Conservation (phyloP, 345 rosid species). For the Pistacia vera region DNA sequence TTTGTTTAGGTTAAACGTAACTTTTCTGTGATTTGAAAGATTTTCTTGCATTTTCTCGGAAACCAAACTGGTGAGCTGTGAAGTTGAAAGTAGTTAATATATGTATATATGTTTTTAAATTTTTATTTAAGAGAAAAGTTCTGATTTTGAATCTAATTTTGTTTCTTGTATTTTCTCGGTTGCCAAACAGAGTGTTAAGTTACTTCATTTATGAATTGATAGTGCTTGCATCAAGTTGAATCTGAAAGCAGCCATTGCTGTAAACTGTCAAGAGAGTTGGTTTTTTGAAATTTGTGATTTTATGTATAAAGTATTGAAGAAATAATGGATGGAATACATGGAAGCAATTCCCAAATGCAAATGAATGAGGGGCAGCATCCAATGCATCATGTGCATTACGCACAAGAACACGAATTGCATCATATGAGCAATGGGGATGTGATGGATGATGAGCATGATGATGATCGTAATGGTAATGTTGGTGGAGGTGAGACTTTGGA, state of each 20-base stretch:
- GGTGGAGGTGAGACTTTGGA: slow-evolving; percentile 36
- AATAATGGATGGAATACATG: slow-evolving; percentile 50
- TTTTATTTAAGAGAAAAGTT: neutral
- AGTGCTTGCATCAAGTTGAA: neutral
- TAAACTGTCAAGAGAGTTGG: neutral
- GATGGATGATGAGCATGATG: slow-evolving; percentile 44
- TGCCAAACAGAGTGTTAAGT: neutral
- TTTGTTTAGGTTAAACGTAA: too few species aligned
- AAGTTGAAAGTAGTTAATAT: neutral
- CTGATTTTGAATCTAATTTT: neutral
- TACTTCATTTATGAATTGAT: neutral
- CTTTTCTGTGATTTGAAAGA: neutral
- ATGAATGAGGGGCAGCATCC: slow-evolving; percentile 44
- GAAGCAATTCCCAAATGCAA: slow-evolving; percentile 42
- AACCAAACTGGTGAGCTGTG: neutral
- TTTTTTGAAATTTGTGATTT: neutral
- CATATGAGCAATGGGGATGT: slow-evolving; percentile 42
- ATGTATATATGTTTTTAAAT: neutral
- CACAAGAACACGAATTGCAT: slow-evolving; percentile 42
- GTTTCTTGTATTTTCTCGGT: neutral
- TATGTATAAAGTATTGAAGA: neutral
- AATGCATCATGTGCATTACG: slow-evolving; percentile 45
- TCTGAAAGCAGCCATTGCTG: neutral
- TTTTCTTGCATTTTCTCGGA: neutral
- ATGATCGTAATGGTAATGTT: slow-evolving; percentile 33